A percentile compares a stretch with the other conserved stretches of the same genome.
Evolutionary conservation across 2,329 filamentous ascomycete species (phyloP).

Genomic region (Ophiostoma fasciatum): DNA sequence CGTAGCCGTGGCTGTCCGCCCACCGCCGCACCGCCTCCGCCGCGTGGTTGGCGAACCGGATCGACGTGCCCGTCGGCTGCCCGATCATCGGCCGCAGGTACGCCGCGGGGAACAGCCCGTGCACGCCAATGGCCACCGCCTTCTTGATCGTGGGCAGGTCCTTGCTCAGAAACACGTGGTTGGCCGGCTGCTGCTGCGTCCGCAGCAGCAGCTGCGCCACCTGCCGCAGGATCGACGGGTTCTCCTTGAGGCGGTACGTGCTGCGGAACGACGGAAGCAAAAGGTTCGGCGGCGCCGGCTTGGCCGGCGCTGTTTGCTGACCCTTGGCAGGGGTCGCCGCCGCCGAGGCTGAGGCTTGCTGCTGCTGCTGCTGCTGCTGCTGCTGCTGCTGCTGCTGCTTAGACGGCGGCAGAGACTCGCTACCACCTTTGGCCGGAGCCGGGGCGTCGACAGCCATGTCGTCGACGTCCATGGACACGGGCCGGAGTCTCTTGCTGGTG

Average conservation of each 20-base stretch:
- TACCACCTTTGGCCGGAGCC: conserved; percentile 7
- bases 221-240: conserved; percentile 56
- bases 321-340: too few species aligned
- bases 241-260: conserved; percentile 53
- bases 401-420: neutral
- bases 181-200: conserved; percentile 38
- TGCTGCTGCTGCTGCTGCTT: neutral
- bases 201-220: conserved; percentile 43
- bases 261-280: conserved; percentile 54
- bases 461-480: conserved; percentile 33
- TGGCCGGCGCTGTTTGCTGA: conserved; percentile 18
- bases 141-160: conserved; percentile 62
- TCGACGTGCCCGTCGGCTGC: conserved; percentile 87
- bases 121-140: conserved; percentile 84
- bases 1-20: conserved; percentile 58
- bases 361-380: too few species aligned
- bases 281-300: conserved; percentile 38
- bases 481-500: conserved; percentile 30
- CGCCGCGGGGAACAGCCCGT: conserved; percentile 82
- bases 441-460: conserved; percentile 14
- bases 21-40: conserved; percentile 74
- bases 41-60: conserved; percentile 79
- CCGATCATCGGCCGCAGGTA: conserved; percentile 83
- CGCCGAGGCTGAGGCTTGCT: neutral
- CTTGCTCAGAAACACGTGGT: conserved; percentile 58